Base-by-base conservation (phyloP, 208 protist genomes). In the Leishmania lainsoni region DNA sequence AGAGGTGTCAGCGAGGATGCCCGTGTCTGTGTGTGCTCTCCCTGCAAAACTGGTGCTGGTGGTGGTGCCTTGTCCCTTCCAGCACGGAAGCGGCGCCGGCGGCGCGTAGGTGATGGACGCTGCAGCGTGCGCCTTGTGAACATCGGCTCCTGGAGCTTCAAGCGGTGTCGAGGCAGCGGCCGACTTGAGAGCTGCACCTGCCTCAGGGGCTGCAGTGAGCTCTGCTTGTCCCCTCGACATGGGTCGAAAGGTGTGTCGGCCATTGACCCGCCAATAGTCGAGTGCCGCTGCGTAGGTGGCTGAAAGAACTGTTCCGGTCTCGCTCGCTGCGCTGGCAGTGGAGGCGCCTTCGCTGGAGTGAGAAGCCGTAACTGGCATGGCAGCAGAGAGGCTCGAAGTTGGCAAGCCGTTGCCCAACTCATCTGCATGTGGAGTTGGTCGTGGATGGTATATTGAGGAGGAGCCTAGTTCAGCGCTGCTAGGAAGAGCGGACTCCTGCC, bases 261-360 rank as follows among this genome's bases (percentile, higher is more conserved):
- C 58, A 42, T 29, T 16, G 5, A 51, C 48, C 8, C 59, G 76
- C 81, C 81, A 85, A 68, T 54, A 85, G 8, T 80, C 71, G 0
- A 85, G 22, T 0, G 49, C 48, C 0, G 81, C 76, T 39, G 69
- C 68, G 51, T 78, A 81, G 49, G 76, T 85, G 49, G 76, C 76
- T 4, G 81, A 81, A 58, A 80, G 12, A 0, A 4, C 45, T 3
- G 75, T 61, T 20, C 39, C 68, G 45, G 74, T n/a, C 51, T 59
- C 26, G 5, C 58, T n/a, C 48, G 49, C 45, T 10, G 52, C 22
- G 29, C 72, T 76, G 5, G 51, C 72, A 45, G 17, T 12, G 5
- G 72, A 59, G 12, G 48, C 26, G 5, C 51, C 26, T 17, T 35
- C 72, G 29, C 17, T n/a, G 20, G 12, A 26, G 72, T 12, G 3